Percentiles rank a stretch among this genome's conserved stretches.
These are phyloP conservation scores for Pseudocercospora musae DNA, from an alignment of 2,329 filamentous ascomycete genomes.

Conservation along the genomic window DNA sequence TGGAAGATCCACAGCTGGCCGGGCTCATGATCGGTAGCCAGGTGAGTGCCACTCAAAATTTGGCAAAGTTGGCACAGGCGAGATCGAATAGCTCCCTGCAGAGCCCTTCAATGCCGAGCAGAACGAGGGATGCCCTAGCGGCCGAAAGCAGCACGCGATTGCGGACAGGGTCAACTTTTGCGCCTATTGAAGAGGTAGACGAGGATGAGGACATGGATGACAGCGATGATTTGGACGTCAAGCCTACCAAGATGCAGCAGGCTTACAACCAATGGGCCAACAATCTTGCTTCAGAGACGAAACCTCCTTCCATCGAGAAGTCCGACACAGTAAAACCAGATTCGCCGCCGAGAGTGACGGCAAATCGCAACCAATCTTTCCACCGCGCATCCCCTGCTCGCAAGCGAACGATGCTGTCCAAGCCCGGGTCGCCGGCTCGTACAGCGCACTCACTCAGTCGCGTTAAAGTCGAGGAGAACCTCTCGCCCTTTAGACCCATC, in stretches of 20 bases:
- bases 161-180: not conserved
- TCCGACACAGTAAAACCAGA: slow-evolving; percentile 4
- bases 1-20: slow-evolving; percentile 34
- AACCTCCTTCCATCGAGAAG: not conserved
- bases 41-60: slow-evolving; percentile 17
- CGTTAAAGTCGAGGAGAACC: slow-evolving; percentile 1
- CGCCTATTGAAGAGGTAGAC: slow-evolving; percentile 7
- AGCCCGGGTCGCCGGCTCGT: not conserved
- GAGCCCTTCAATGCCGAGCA: slow-evolving; percentile 26
- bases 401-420: not conserved
- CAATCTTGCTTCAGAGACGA: not conserved
- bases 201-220: slow-evolving; percentile 16
- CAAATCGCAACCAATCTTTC: slow-evolving; percentile 23
- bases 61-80: slow-evolving; percentile 20
- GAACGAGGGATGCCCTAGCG: slow-evolving; percentile 8
- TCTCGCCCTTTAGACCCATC: not conserved
- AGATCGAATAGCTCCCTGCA: slow-evolving; percentile 28
- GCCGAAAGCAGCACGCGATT: not conserved
- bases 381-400: not conserved
- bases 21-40: slow-evolving; percentile 35
- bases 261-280: not conserved
- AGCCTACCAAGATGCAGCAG: not conserved
- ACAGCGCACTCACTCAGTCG: not conserved
- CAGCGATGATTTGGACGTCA: slow-evolving; percentile 27
- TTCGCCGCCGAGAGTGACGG: not conserved